These are phyloP conservation scores for Pythium dissimile DNA, from an alignment of 352 stramenopile genomes.

Conservation along the genomic window DNA sequence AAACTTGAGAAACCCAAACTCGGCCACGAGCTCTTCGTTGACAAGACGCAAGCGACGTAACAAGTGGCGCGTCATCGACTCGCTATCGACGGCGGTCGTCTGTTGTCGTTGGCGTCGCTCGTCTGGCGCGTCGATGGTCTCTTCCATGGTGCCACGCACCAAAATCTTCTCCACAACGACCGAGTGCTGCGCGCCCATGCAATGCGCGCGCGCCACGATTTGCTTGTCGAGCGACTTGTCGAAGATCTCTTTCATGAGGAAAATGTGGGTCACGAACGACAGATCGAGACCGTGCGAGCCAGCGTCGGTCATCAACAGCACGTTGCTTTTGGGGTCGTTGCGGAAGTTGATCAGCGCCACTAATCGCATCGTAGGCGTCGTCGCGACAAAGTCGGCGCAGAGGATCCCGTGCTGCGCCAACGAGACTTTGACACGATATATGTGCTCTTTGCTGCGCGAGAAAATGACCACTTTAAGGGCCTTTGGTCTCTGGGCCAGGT, in stretches of 20 bases:
- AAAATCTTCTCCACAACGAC: constrained; percentile 93
- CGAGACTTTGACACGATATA: constrained; percentile 68
- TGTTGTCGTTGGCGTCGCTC: constrained; percentile 6
- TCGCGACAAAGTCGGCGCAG: constrained; percentile 61
- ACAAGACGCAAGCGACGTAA: constrained; percentile 13
- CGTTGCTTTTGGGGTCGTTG: constrained; percentile 68
- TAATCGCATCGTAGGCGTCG: constrained; percentile 38
- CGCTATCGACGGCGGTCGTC: background rate
- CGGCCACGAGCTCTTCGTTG: constrained; percentile 5
- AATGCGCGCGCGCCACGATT: constrained; percentile 93
- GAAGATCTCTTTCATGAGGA: constrained; percentile 96
- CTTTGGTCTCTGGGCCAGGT: constrained; percentile 11
- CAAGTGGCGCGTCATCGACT: background rate
- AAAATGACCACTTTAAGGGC: constrained; percentile 78
- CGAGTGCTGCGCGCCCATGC: constrained; percentile 92
- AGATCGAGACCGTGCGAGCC: constrained; percentile 95
- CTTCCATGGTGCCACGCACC: constrained; percentile 85
- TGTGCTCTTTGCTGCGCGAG: constrained; percentile 78
- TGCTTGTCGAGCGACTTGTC: constrained; percentile 95
- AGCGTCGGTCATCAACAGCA: constrained; percentile 93
- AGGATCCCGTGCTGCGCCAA: constrained; percentile 67
- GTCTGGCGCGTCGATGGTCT: constrained; percentile 31
- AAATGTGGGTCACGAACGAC: constrained; percentile 98
- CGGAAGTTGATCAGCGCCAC: constrained; percentile 52
- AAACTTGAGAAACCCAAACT: constrained; percentile 14